Base-by-base conservation (phyloP, 306 rosid species). In the Malus sieversii region DNA sequence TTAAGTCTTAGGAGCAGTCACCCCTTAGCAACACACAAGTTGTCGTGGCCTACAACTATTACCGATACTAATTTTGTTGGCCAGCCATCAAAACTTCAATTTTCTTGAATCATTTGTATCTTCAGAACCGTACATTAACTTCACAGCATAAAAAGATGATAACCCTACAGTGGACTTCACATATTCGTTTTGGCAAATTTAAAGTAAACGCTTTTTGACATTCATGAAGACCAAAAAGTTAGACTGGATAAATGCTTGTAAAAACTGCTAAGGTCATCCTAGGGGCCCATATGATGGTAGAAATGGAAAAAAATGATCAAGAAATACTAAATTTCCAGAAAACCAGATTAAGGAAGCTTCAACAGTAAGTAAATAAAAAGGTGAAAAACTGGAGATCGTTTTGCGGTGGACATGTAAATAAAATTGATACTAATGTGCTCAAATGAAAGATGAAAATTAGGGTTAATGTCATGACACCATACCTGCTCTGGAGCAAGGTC, bases 401-500 rank as follows among this genome's bases (percentile, higher is more conserved):
- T 71, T 30, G 27, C 15, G 12, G 15, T 14, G 61, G 70, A 66
- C 10, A 35, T 55, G 65, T 6, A 6, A 29, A 61, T 6, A 61
- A 15, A 61, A 29, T 61, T 27, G 66, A 27, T 30, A 58, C 63
- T 58, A 6, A 1, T 22, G n/a, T 4, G n/a, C 66, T 72, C 33
- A n/a, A 15, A 22, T 30, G 76, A 51, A 51, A 71, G 22, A 33
- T 7, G 40, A 35, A 38, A 72, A 20, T 10, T 23, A 73, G 8
- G 29, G 16, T 60, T 72, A 16, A 52, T 23, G 22, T 23, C 45
- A 71, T 25, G 70, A 60, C 10, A 67, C 57, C 72, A 38, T 67
- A 86, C 90, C 93, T 89, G 82, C 76, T 89, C 89, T 48, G 93
- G 89, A 19, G 84, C 77, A 55, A 85, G 88, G 46, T 89, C 88